phyloP scores from a whole-genome alignment of 2,329 filamentous ascomycete genomes.

The Eutypella sp. region DNA sequence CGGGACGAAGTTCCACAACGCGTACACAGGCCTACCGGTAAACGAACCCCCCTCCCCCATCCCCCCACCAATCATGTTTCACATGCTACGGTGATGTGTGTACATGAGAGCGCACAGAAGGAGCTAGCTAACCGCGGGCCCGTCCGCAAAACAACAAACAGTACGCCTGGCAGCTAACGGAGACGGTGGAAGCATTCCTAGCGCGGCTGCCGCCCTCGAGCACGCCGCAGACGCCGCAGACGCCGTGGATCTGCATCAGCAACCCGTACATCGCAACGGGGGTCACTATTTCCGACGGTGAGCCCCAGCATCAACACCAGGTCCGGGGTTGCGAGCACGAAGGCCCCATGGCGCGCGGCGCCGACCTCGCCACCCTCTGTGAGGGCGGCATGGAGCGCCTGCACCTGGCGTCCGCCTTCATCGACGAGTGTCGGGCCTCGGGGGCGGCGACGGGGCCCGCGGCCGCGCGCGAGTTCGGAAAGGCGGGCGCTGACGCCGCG shows the following conservation, averaged over 20 bases:
- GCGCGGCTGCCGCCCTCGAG: constrained; percentile 62
- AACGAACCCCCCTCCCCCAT: neutral
- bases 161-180: constrained; percentile 58
- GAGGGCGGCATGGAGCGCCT: constrained; percentile 49
- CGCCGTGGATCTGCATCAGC: constrained; percentile 68
- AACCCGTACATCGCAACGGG: constrained; percentile 53
- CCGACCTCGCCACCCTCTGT: constrained; percentile 44
- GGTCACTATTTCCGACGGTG: constrained; percentile 29
- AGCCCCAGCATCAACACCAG: constrained; percentile 23
- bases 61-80: no score
- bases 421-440: constrained; percentile 39
- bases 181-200: constrained; percentile 62
- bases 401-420: constrained; percentile 40
- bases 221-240: constrained; percentile 39
- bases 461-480: constrained; percentile 44
- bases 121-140: neutral
- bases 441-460: constrained; percentile 28
- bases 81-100: no score
- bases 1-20: constrained; percentile 46
- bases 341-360: constrained; percentile 39
- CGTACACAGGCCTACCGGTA: constrained; percentile 43
- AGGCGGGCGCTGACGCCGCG: constrained; percentile 43
- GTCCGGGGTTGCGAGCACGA: constrained; percentile 45
- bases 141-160: no score
- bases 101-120: no score